phyloP scores from a whole-genome alignment of 345 rosid species.

The Citrus unshiu region DNA sequence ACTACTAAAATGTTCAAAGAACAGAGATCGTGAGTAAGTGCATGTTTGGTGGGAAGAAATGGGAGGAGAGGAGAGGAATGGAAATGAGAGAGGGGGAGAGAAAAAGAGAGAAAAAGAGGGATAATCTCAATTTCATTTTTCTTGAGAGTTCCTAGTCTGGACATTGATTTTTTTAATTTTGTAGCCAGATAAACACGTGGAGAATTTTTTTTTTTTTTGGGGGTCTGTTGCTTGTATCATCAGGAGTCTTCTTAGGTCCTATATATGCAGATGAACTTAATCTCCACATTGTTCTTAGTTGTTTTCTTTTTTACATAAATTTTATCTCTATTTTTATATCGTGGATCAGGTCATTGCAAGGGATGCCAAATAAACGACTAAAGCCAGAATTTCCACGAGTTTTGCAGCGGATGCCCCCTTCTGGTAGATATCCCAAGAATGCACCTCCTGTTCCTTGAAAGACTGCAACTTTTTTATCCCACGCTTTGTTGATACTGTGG shows the following conservation, averaged over 20 bases:
- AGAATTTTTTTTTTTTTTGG: not conserved
- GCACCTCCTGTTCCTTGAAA: conserved; percentile 53
- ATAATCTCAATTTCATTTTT: not conserved
- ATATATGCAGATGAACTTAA: not conserved
- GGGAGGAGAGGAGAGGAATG: no score
- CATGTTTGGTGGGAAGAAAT: no score
- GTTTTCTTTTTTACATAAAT: not conserved
- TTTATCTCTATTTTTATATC: not conserved
- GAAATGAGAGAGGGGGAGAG: no score
- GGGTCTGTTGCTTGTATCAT: not conserved
- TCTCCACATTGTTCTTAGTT: not conserved
- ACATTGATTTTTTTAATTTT: not conserved
- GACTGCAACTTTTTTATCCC: not conserved
- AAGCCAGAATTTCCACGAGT: conserved; percentile 69
- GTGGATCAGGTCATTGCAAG: conserved; percentile 51
- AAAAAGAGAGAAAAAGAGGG: no score
- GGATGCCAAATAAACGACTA: conserved; percentile 62
- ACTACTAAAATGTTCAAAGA: not conserved
- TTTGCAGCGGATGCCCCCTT: conserved; percentile 67
- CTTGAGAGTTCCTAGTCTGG: not conserved
- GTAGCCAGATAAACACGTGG: not conserved
- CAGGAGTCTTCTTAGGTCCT: not conserved
- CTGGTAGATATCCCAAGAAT: conserved; percentile 71
- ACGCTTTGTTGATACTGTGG: not conserved
- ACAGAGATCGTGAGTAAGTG: not conserved